Conservation (phyloP, 1,284 basidiomycete genomes). For the Stereum hirsutum region DNA sequence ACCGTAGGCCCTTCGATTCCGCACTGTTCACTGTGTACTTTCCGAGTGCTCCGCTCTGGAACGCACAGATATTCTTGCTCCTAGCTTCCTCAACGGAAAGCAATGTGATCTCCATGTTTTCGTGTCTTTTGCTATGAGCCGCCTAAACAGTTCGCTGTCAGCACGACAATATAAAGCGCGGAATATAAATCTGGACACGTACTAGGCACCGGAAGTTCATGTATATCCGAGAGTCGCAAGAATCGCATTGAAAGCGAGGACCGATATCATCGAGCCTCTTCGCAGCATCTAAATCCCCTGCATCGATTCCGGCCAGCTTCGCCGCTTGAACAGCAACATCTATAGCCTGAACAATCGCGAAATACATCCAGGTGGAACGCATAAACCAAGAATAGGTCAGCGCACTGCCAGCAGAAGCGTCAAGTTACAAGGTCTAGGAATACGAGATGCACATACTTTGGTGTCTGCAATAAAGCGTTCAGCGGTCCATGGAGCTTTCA, state of each 20-base stretch:
- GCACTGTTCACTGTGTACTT: constrained; percentile 19
- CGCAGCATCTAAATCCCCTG: constrained; percentile 21
- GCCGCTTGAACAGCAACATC: constrained; percentile 29
- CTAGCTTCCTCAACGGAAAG: constrained; percentile 18
- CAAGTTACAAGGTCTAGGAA: neutral
- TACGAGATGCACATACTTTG: constrained; percentile 28
- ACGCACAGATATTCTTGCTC: constrained; percentile 13
- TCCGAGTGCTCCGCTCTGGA: constrained; percentile 22
- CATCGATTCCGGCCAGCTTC: constrained; percentile 18
- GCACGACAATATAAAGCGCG: neutral
- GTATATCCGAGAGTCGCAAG: constrained; percentile 40
- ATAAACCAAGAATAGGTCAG: neutral
- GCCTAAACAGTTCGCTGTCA: constrained; percentile 3
- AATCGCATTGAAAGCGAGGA: constrained; percentile 34
- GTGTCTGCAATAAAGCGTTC: constrained; percentile 45
- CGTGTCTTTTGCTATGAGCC: constrained; percentile 53
- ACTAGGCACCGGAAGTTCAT: constrained; percentile 45
- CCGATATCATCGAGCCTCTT: constrained; percentile 17
- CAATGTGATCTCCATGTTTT: constrained; percentile 34
- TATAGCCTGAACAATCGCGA: constrained; percentile 28
- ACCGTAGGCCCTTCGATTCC: constrained; percentile 18
- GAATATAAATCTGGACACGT: constrained; percentile 14
- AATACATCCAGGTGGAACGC: too few species aligned
- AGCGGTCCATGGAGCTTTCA: constrained; percentile 33
- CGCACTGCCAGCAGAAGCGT: neutral